Evolutionary conservation across 1,284 basidiomycete genomes (phyloP), one percentile per base, ranked within the genome.

Genomic region (Boletellus deceptivus): DNA sequence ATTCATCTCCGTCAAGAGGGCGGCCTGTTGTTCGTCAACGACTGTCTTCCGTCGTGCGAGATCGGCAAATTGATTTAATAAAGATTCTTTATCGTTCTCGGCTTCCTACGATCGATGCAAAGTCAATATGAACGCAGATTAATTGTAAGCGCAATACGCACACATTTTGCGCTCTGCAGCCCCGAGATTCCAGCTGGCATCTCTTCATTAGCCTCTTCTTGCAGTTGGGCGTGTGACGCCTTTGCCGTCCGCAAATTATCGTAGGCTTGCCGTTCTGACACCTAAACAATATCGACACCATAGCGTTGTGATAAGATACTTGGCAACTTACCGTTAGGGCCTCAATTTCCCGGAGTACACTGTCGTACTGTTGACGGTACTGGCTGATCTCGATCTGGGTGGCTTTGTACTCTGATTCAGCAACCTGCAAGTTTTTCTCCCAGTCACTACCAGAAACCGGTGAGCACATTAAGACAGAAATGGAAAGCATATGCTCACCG

Each of bases 181-280:
- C 78, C 82, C 20, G 81, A 76, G 16, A 93, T 77, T 59, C 83
- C 84, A 14, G 80, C 81, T 2, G 92, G 89, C 59, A 88, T 73
- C 29, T 87, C 86, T 43, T 91, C 85, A 50, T 86, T 85, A 18
- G 82, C 77, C 58, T 89, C 85, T 22, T 82, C 74, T 53, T 78
- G 74, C 10, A 84, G 60, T 6, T 68, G 61, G n/a, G 65, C 60
- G 29, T 77, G 70, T 7, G 60, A 52, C 11, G 59, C 47, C 61
- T 71, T 75, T 18, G 68, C 58, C 14, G 43, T 51, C 52, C 56
- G 61, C 24, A 72, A 56, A 25, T 60, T 59, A 18, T 69, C 63
- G 10, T 65, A 53, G 20, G 67, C 49, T 13, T 22, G 33, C 36
- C 58, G 64, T 39, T 65, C 66, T 44, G 52, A 60, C 6, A 24